Evolutionary conservation across 1,284 basidiomycete genomes (phyloP).

Genomic region (Sparassis latifolia): DNA sequence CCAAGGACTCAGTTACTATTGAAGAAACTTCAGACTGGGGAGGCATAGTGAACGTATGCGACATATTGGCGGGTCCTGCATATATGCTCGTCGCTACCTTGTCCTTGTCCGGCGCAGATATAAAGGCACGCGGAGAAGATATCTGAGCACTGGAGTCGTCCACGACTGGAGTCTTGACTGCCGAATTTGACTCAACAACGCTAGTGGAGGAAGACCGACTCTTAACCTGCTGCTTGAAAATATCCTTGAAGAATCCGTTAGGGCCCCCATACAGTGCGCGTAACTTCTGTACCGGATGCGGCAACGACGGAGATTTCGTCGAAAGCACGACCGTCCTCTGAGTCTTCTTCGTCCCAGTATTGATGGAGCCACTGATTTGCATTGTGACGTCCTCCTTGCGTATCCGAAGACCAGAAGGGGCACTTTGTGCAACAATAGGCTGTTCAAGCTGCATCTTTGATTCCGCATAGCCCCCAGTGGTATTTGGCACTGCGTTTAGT

Average conservation of each 20-base stretch:
- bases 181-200: no score
- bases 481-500: no score
- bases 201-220: slow-evolving; percentile 1
- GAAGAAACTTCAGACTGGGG: no score
- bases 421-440: neutral
- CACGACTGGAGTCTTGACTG: no score
- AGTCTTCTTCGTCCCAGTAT: neutral
- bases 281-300: neutral
- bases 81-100: no score
- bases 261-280: slow-evolving; percentile 9
- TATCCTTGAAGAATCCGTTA: slow-evolving; percentile 15
- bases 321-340: neutral
- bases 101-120: no score
- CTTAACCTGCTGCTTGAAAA: slow-evolving; percentile 5
- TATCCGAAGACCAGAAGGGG: neutral
- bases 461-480: no score
- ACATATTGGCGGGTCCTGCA: no score
- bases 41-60: no score
- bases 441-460: neutral
- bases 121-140: no score
- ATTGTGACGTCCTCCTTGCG: neutral
- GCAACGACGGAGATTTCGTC: neutral
- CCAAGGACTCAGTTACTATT: no score
- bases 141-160: no score
- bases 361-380: neutral